Conservation (phyloP, 225 moss, liverwort and hornwort genomes). For the Polytrichum commune region DNA sequence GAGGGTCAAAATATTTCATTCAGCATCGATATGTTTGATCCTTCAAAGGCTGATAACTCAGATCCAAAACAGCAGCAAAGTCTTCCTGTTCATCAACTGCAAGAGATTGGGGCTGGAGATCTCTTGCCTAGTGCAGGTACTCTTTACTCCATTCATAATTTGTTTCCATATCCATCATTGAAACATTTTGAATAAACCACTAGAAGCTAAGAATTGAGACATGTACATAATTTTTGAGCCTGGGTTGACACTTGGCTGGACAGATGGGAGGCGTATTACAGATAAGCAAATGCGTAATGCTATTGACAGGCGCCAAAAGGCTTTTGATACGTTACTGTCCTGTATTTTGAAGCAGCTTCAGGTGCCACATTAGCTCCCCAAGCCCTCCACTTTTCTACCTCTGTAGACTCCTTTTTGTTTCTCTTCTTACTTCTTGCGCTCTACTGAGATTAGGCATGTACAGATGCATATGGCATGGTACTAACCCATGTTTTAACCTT, state of each 20-base stretch:
- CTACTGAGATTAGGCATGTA: no score
- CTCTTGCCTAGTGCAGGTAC: conserved; percentile 68
- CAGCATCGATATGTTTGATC: conserved; percentile 79
- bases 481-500: no score
- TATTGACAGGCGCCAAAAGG: conserved; percentile 68
- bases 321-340: conserved; percentile 42
- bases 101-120: conserved; percentile 81
- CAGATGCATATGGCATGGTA: no score
- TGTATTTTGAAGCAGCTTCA: conserved; percentile 50
- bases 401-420: background rate
- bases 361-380: conserved; percentile 30
- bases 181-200: background rate
- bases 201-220: background rate
- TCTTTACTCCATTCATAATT: background rate
- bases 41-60: conserved; percentile 38
- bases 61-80: conserved; percentile 31
- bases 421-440: background rate
- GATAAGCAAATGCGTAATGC: conserved; percentile 64
- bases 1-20: conserved; percentile 62
- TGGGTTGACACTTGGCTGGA: conserved; percentile 20
- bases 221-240: conserved; percentile 8
- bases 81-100: conserved; percentile 61
- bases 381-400: background rate
- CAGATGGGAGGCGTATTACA: conserved; percentile 71
- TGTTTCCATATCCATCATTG: background rate